Evolutionary conservation across 2,329 filamentous ascomycete genomes (phyloP).

Genomic region (Phoma sp.): DNA sequence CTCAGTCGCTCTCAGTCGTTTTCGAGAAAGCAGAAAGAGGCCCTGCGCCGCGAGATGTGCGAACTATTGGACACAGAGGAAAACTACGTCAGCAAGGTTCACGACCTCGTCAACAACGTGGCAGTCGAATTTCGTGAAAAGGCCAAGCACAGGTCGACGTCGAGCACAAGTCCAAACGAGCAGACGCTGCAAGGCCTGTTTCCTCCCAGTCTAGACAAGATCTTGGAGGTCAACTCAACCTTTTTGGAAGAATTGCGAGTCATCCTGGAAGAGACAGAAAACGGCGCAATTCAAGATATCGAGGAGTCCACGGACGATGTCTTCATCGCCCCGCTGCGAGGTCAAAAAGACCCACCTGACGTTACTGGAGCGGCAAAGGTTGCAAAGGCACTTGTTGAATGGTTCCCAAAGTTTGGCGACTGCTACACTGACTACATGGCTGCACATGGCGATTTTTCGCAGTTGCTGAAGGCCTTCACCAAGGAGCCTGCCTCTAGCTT

Average conservation of each 20-base stretch:
- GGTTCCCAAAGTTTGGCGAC: slow-evolving; percentile 91
- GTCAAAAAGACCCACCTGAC: slow-evolving; percentile 62
- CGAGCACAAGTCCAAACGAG: slow-evolving; percentile 74
- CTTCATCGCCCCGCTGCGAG: slow-evolving; percentile 44
- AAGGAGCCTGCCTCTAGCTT: slow-evolving; percentile 82
- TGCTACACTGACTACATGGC: slow-evolving; percentile 94
- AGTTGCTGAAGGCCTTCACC: slow-evolving; percentile 79
- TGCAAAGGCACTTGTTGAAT: slow-evolving; percentile 82
- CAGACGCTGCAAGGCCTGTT: slow-evolving; percentile 80
- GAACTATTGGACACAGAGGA: slow-evolving; percentile 94
- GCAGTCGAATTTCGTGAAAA: slow-evolving; percentile 80
- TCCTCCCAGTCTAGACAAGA: slow-evolving; percentile 78
- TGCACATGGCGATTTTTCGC: slow-evolving; percentile 85
- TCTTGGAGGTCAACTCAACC: slow-evolving; percentile 79
- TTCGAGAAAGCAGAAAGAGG: slow-evolving; percentile 80
- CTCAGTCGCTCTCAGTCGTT: slow-evolving; percentile 81
- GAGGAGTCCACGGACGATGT: slow-evolving; percentile 60
- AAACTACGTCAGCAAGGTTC: slow-evolving; percentile 87
- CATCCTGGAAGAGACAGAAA: slow-evolving; percentile 83
- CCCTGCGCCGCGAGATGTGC: slow-evolving; percentile 84
- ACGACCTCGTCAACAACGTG: slow-evolving; percentile 81
- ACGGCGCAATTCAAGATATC: slow-evolving; percentile 79
- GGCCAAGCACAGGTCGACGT: slow-evolving; percentile 64
- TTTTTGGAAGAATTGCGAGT: slow-evolving; percentile 80
- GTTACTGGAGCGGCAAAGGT: slow-evolving; percentile 80